Percentiles rank a stretch among this genome's conserved stretches.
phyloP scores from a whole-genome alignment of 1,139 yeast genomes.

The Chernovozyma aurita region DNA sequence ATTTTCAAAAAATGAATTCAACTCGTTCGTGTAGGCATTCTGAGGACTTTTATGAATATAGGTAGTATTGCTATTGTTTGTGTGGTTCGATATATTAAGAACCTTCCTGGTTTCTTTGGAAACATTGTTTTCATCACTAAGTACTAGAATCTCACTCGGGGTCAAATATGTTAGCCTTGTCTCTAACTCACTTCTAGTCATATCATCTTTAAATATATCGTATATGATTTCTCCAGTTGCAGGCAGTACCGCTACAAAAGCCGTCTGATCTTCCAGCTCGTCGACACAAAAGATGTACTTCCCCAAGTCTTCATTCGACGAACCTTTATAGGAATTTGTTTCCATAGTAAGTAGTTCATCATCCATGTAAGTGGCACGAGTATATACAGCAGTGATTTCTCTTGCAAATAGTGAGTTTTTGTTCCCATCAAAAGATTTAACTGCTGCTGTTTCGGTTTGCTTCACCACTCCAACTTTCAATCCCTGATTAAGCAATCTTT shows the following conservation, averaged over 20 bases:
- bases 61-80: slow-evolving; percentile 11
- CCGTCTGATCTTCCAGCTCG: slow-evolving; percentile 18
- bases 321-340: slow-evolving; percentile 4
- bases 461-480: slow-evolving; percentile 82
- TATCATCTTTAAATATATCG: slow-evolving; percentile 61
- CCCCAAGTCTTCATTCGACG: slow-evolving; percentile 17
- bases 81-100: slow-evolving; percentile 13
- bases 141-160: slow-evolving; percentile 67
- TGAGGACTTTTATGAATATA: slow-evolving; percentile 8
- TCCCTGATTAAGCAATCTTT: slow-evolving; percentile 58
- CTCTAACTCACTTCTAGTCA: slow-evolving; percentile 56
- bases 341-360: slow-evolving; percentile 37
- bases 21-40: slow-evolving; percentile 7
- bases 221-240: slow-evolving; percentile 73
- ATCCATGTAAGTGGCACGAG: slow-evolving; percentile 80
- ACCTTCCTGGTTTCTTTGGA: slow-evolving; percentile 24
- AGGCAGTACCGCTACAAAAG: slow-evolving; percentile 68
- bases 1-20: slow-evolving; percentile 8
- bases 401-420: slow-evolving; percentile 57
- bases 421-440: slow-evolving; percentile 47
- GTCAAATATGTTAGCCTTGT: slow-evolving; percentile 68
- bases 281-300: slow-evolving; percentile 30
- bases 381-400: slow-evolving; percentile 65
- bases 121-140: slow-evolving; percentile 26
- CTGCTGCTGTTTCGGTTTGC: slow-evolving; percentile 78